These are phyloP conservation scores for Secale cereale DNA, from an alignment of 176 grass and related monocot species.

Conservation along the genomic window DNA sequence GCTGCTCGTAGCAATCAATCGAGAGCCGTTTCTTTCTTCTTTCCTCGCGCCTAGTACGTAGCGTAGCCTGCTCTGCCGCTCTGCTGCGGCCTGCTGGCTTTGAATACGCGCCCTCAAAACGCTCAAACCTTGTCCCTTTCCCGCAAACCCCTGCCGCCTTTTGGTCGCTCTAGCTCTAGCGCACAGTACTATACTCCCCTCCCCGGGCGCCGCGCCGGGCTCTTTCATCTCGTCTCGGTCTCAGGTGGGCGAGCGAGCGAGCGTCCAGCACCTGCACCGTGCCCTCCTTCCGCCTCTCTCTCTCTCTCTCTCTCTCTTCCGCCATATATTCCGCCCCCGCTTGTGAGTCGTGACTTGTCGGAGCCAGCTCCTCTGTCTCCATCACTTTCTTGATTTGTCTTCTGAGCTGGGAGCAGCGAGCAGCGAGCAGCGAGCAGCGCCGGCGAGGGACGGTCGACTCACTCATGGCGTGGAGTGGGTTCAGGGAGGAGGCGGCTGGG, in stretches of 20 bases:
- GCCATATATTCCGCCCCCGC: background rate
- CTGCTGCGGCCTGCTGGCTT: background rate
- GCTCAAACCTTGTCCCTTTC: conserved; percentile 25
- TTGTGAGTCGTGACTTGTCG: conserved; percentile 9
- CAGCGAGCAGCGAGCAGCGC: background rate
- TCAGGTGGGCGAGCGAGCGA: background rate
- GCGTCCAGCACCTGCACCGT: conserved; percentile 30
- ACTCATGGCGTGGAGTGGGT: conserved; percentile 39
- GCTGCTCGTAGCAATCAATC: background rate
- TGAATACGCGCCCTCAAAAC: background rate
- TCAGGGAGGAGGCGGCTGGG: conserved; percentile 32
- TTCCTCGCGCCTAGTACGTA: background rate
- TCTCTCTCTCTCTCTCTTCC: background rate
- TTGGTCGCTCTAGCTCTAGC: conserved; percentile 21
- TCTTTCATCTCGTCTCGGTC: background rate
- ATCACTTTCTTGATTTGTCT: background rate
- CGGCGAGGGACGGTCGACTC: background rate
- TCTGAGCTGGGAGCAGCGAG: background rate
- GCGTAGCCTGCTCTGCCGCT: background rate
- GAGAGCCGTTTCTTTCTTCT: background rate
- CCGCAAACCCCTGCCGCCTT: conserved; percentile 38
- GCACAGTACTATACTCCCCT: background rate
- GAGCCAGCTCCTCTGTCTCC: background rate
- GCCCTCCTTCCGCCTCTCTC: background rate
- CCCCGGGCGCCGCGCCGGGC: conserved; percentile 19